Base-by-base conservation (phyloP, 2,329 filamentous ascomycete species). In the Tolypocladium nubicola region DNA sequence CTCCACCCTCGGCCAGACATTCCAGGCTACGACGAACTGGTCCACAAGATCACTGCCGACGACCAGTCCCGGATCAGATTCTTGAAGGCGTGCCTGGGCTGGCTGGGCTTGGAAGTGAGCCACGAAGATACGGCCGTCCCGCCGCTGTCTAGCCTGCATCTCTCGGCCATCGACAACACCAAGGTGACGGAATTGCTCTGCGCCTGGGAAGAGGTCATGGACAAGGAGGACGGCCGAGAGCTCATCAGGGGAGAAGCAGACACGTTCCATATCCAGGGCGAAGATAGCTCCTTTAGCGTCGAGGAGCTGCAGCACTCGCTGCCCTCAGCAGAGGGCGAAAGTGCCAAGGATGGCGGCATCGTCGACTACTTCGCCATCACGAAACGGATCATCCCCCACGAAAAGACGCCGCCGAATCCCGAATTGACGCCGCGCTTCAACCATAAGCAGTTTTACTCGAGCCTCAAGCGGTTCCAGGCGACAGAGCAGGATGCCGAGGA, bases 371-470 rank as follows among this genome's bases (percentile, higher is more conserved):
- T 84, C 63, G 78, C 82, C 45, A 74, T 93, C 35, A 73, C 85
- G 53, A 96, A 96, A 71, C 81, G 77, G 19, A 79, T 99, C 26
- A 76, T 92, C 6, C 76, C 88, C 0, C 89, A 97, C 64, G 84
- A 90, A 43, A 75, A 79, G 4, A 73, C 74, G 1, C 82, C 86
- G 61, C 92, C 93, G 0, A 78, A 83, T 7, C 77, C 79, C 4
- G 88, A 88, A 65, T 79, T 87, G 55, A 96, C 91, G 0, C 91
- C 92, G 0, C 86, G 86, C 64, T 97, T 97, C 73, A 89, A 95
- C 65, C 91, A 97, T 67, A 76, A 86, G 57, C 77, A 85, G 1
- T 97, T 86, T 71, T 97, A 87, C 69, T 76, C 82, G 5, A 87
- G 87, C 59, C 77, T 97, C 11, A 73, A 76, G 30, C 75, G 82